A percentile compares a stretch with the other conserved stretches of the same genome.
phyloP scores from a whole-genome alignment of 257 asterid genomes.

The Hygrophila difformis region DNA sequence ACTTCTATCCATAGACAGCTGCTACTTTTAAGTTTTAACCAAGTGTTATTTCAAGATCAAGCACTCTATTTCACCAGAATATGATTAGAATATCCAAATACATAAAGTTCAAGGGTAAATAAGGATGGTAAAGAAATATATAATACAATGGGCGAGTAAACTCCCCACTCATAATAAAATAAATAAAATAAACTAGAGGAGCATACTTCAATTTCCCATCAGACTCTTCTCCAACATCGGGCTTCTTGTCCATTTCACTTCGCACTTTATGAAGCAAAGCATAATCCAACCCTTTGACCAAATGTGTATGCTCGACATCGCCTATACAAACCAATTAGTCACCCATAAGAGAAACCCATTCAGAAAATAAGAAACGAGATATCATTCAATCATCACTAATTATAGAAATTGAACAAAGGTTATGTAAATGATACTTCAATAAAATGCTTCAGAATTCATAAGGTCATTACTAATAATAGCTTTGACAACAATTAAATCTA shows the following conservation, averaged over 20 bases:
- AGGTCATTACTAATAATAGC: no score
- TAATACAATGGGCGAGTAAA: no score
- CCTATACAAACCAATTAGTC: slow-evolving; percentile 60
- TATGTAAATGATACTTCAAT: no score
- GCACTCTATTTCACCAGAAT: slow-evolving; percentile 6
- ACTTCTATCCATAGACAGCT: no score
- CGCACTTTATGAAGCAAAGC: slow-evolving; percentile 94
- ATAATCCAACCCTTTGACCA: slow-evolving; percentile 95
- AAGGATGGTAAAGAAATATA: no score
- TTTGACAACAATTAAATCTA: no score
- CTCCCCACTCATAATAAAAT: no score
- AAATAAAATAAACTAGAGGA: slow-evolving; percentile 14
- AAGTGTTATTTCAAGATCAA: slow-evolving; percentile 12
- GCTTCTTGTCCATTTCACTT: slow-evolving; percentile 90
- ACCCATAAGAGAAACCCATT: slow-evolving; percentile 8
- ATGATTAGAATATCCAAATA: background rate
- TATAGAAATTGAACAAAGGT: background rate
- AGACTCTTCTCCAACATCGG: slow-evolving; percentile 71
- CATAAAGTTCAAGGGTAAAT: no score
- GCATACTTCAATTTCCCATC: slow-evolving; percentile 59
- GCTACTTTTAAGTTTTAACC: background rate
- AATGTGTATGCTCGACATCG: slow-evolving; percentile 98
- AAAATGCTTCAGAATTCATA: no score
- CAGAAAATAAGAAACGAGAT: background rate
- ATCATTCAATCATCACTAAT: slow-evolving; percentile 2